Conservation (phyloP, 2,329 filamentous ascomycete species). For the Fusarium liriodendri region DNA sequence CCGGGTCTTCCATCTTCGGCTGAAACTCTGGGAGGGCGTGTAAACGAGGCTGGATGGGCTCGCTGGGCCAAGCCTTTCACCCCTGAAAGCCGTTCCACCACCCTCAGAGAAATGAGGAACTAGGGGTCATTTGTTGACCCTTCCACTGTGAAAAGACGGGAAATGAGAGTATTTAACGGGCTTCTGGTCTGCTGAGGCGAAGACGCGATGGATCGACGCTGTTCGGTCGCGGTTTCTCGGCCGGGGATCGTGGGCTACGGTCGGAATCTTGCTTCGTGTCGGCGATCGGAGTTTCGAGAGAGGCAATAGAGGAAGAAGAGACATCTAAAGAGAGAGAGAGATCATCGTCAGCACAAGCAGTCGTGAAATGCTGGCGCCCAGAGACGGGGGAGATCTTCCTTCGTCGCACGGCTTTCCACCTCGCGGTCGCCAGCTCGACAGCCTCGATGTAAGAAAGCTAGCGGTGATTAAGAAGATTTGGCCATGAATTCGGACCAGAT, state of each 20-base stretch:
- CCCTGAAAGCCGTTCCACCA: neutral
- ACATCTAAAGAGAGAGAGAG: neutral
- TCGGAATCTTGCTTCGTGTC: neutral
- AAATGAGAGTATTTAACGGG: no score
- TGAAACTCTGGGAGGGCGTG: neutral
- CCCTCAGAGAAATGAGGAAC: neutral
- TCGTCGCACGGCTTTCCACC: neutral
- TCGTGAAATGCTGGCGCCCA: neutral
- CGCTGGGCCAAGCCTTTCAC: neutral
- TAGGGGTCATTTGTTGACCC: fast-evolving
- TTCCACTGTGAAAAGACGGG: neutral
- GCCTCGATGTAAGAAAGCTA: no score
- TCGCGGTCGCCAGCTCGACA: neutral
- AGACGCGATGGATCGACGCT: neutral
- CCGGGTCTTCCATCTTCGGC: fast-evolving
- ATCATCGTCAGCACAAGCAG: neutral
- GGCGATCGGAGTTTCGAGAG: neutral
- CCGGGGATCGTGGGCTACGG: neutral
- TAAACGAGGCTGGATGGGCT: neutral
- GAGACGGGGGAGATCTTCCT: neutral
- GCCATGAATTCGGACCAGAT: neutral
- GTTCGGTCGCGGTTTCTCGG: neutral
- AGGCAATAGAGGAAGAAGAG: neutral
- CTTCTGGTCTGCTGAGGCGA: neutral
- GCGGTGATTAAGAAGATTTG: fast-evolving